Base-by-base conservation (phyloP, 2,329 filamentous ascomycete species). In the Apiospora aurea region DNA sequence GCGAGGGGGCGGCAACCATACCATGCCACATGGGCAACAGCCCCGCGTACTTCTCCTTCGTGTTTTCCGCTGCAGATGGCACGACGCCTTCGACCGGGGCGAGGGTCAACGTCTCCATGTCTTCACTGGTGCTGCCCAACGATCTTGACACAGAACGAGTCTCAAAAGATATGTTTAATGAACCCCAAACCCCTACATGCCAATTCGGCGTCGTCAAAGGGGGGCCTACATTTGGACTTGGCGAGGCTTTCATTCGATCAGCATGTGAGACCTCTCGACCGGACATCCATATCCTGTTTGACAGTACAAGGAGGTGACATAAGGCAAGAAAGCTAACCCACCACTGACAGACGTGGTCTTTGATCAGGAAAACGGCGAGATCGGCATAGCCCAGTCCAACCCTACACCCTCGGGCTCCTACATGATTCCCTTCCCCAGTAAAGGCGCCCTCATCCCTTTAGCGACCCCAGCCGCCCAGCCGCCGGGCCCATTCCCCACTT, bases 341-440 rank as follows among this genome's bases (percentile, higher is more conserved):
- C n/a, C n/a, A n/a, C n/a, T n/a, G n/a, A n/a, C n/a, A n/a, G n/a
- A n/a, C n/a, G n/a, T n/a, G n/a, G n/a, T n/a, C n/a, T 67, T 67
- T 16, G 61, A 67, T 21, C 61, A 67, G n/a, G 61, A 67, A n/a
- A 67, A 67, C 34, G 24, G 34, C 18, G 61, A 67, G 34, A 41
- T 67, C 61, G 61, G 29, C 18, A 67, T 67, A n/a, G 61, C 61
- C 14, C 61, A 67, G 16, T 67, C 61, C 21, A 67, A 67, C 2
- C 61, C 38, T 3, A 44, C 18, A 2, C 61, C 61, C 18, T 41
- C 61, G 0, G 34, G 34, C 16, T 67, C 61, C 18, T 67, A 67
- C 7, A 24, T 67, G 61, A 67, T 67, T 16, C 61, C 24, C 21
- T 67, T 67, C 43, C 61, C 61, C 18, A 67, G 61, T 18, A 67